Base-by-base conservation (phyloP, 75 land plant genomes). In the Sequoia sempervirens region DNA sequence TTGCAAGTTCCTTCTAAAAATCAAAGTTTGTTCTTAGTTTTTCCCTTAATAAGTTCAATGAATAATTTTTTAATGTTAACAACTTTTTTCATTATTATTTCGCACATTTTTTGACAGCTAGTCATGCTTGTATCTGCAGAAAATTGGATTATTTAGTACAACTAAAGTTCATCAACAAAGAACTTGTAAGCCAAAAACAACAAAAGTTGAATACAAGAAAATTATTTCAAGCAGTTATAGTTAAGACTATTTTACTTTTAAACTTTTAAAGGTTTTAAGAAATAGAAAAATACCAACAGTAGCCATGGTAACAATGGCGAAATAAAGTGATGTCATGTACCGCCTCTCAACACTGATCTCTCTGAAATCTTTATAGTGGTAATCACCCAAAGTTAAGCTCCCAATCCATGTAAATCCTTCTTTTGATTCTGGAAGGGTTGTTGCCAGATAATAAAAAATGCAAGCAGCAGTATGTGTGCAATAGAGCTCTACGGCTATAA, bases 391-490 rank as follows among this genome's bases (percentile, higher is more conserved):
- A 72, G 85, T 83, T 54, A 93, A 86, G 73, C 96, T 94, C 79
- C 96, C 95, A 47, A 94, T 93, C 96, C 96, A 94, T 36, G 96
- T 94, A 64, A 87, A 91, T 0, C 85, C 90, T 76, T 92, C 96
- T 82, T 87, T 81, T 34, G 89, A 86, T 37, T 76, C 79, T 56
- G 96, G 94, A 20, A 96, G 56, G 36, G 93, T 92, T 47, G 96
- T 96, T 7, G 98, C 98, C 52, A 96, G 85, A 87, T 94, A 94
- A 85, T 96, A 94, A 72, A 96, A 94, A 72, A 94, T 90, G 84
- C 98, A 96, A 20, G 96, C 96, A n/a, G 98, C 96, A 52, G 98
- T 96, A 85, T 96, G 98, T 36, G 98, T 96, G 88, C 94, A 96
- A 81, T 96, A 96, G 2, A 96, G 89, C 83, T 96, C 98, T 36